Base-by-base conservation (phyloP, 441 rosid genomes). In the Jatropha multifida region DNA sequence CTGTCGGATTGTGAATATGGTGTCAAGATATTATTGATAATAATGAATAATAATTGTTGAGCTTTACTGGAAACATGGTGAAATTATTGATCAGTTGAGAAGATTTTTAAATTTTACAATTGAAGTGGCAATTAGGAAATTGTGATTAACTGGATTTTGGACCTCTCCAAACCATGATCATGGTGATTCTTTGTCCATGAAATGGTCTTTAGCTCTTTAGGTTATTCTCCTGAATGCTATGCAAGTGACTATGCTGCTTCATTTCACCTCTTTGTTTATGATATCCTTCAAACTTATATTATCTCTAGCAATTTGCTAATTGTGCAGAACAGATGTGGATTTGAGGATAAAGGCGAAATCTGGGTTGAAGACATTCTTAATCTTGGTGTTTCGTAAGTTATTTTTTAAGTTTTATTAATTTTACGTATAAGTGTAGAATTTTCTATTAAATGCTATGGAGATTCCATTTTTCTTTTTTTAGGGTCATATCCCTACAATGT, bases 311-410 rank as follows among this genome's bases (percentile, higher is more conserved):
- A 66, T 78, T 76, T 76, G 46, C 41, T 60, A 66, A 62, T 62
- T 80, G 60, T 81, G 85, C 93, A 96, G 99, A 93, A 93, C 82
- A 90, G 94, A 86, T 96, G 99, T 72, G 97, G 98, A 69, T 96
- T 93, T 40, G 95, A 92, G 85, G 89, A 82, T 78, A 92, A 83
- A 81, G 98, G 94, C 27, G 98, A 94, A 79, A 88, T 94, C 77
- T 93, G 96, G 97, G 98, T 93, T 74, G 82, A 93, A 82, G 92
- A 92, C 86, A 93, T 92, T 88, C 99, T 95, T 76, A 90, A 95
- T 82, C 97, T 91, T 58, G 97, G 99, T 58, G 87, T 94, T 82
- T 89, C 87, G 97, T 94, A 86, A 90, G 98, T 92, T 69, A 42
- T 84, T 69, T 32, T 81, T 27, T 76, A 37, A 37, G 69, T 65